These are phyloP conservation scores for Globisporangium apiculatum DNA, from an alignment of 352 stramenopile genomes.

Conservation along the genomic window DNA sequence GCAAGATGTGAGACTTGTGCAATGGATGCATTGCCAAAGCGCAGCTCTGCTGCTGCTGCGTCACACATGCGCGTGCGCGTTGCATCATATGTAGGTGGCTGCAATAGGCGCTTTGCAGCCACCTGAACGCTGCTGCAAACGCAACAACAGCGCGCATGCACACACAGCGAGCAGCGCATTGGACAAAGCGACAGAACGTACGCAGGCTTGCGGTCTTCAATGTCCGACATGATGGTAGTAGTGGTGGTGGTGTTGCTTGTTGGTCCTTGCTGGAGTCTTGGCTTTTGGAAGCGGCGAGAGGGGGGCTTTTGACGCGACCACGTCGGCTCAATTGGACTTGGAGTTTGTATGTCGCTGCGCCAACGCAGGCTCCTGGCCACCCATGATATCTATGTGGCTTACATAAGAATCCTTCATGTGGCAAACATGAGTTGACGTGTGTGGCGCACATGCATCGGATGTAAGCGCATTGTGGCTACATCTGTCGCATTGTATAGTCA, in stretches of 20 bases:
- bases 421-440: neutral
- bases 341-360: conserved; percentile 45
- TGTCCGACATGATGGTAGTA: conserved; percentile 52
- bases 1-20: too few species aligned
- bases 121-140: neutral
- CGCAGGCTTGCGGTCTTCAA: conserved; percentile 58
- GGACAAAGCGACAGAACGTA: neutral
- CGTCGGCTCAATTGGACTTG: conserved; percentile 31
- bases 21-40: too few species aligned
- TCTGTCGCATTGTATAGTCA: too few species aligned
- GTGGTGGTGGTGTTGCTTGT: conserved; percentile 10
- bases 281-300: conserved; percentile 15
- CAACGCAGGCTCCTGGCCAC: neutral
- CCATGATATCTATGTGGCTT: neutral
- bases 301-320: conserved; percentile 3
- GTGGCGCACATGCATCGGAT: neutral
- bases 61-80: neutral
- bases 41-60: too few species aligned
- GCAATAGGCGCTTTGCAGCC: neutral
- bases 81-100: neutral
- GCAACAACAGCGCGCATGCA: neutral
- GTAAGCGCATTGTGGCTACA: too few species aligned
- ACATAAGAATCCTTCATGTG: too few species aligned
- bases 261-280: conserved; percentile 19
- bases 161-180: neutral